Evolutionary conservation across 345 rosid species (phyloP).

Genomic region (Turritis glabra): DNA sequence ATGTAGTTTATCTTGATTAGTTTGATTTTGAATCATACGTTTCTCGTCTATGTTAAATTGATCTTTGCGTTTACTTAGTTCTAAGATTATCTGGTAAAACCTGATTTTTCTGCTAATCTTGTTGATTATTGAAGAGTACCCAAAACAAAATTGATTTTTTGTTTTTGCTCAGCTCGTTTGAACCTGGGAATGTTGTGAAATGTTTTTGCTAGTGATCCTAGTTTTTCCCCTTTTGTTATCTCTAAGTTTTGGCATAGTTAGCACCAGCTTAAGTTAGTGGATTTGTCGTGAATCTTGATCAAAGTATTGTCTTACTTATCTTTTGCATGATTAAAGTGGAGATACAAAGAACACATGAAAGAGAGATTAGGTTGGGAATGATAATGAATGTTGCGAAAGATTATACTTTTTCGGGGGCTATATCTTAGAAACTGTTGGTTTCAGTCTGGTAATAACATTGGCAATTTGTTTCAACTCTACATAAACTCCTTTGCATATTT

Average conservation of each 20-base stretch:
- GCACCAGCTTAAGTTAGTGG: neutral
- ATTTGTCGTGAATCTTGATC: neutral
- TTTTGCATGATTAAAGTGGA: neutral
- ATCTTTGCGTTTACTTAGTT: neutral
- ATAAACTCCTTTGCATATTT: neutral
- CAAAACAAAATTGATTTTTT: neutral
- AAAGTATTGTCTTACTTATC: neutral
- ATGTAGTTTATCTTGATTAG: neutral
- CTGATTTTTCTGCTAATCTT: neutral
- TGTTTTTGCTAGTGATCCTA: neutral
- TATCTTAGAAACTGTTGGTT: slow-evolving; percentile 1
- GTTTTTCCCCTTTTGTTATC: neutral
- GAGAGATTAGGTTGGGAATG: neutral
- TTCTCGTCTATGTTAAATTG: neutral
- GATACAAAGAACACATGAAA: neutral
- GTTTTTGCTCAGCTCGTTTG: neutral
- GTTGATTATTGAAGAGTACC: neutral
- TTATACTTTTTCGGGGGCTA: neutral
- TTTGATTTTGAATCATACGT: too few species aligned
- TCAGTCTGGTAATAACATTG: neutral
- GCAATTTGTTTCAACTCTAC: neutral
- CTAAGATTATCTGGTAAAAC: neutral
- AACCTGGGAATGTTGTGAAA: neutral
- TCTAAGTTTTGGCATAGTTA: slow-evolving; percentile 4
- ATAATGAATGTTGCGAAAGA: neutral